Conservation (phyloP, 225 moss, liverwort and hornwort genomes). For the Takakia lepidozioides region DNA sequence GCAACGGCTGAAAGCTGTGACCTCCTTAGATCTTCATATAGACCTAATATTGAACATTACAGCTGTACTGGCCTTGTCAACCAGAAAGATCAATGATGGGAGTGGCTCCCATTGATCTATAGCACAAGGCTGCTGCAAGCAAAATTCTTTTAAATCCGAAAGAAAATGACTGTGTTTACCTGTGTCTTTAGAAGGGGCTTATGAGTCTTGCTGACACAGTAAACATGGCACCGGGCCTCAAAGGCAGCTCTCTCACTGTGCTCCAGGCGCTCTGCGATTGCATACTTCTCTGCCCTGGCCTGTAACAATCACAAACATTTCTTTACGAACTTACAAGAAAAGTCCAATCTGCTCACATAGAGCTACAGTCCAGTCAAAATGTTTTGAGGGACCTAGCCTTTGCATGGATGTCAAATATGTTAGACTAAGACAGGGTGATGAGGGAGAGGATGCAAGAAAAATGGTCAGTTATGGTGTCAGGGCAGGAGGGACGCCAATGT, state of each 20-base stretch:
- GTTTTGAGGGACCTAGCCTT: too few relatives aligned
- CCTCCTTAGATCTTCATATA: too few relatives aligned
- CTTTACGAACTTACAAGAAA: background rate
- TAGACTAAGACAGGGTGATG: slow-evolving; percentile 1
- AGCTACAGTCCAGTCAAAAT: background rate
- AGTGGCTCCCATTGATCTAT: background rate
- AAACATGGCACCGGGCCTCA: slow-evolving; percentile 39
- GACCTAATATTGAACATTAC: too few relatives aligned
- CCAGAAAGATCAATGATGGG: too few relatives aligned
- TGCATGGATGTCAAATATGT: background rate
- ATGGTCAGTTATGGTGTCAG: background rate
- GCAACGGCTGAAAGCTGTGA: too few relatives aligned
- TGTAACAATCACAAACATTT: slow-evolving; percentile 4
- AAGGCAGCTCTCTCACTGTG: slow-evolving; percentile 41
- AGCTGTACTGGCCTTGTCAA: too few relatives aligned
- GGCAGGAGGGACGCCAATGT: slow-evolving; percentile 1
- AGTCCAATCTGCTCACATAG: background rate
- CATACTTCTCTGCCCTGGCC: slow-evolving; percentile 35
- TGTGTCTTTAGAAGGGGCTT: slow-evolving; percentile 30
- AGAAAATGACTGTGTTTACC: background rate
- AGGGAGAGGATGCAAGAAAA: background rate
- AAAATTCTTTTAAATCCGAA: background rate
- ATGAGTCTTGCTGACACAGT: slow-evolving; percentile 40
- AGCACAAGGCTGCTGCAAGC: background rate
- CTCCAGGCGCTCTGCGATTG: slow-evolving; percentile 41